Evolutionary conservation across 495 filamentous ascomycete genomes (phyloP), one percentile per base, ranked within the genome.

Genomic region (Penicillium pancosmium): DNA sequence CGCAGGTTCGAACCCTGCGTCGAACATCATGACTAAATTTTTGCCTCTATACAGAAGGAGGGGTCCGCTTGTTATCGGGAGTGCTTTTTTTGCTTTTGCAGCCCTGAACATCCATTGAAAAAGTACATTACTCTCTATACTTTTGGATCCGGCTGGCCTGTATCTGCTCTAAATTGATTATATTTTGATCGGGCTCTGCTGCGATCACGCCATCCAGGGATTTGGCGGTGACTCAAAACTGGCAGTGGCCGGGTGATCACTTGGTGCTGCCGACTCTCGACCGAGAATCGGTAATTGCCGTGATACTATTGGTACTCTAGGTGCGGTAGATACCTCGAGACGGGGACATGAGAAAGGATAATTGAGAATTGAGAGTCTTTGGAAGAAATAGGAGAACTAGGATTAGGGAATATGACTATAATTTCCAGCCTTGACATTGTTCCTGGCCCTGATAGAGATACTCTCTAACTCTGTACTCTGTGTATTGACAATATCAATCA

Each of bases 1-100:
- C 63, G 62, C 62, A 65, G 66, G 66, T 68, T 68, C 66, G 66
- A 68, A 65, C 66, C 66, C 66, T 65, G 62, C 62, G 56, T 65
- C 57, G 62, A 64, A 59, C 65, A 61, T 7, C 3, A 23, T 23
- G 2, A 23, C 3, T 4, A 23, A 23, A 0, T 23, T 23, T 23
- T 23, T 23, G 23, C 19, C 19, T 21, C 19, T 21, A 21, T 21
- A 21, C 2, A 21, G 19, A 2, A 21, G 19, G 19, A 21, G 19
- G n/a, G n/a, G n/a, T n/a, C n/a, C n/a, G 19, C 19, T 21, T 44
- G n/a, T 34, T 44, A 16, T 38, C 4, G 25, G 3, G 49, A 40
- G 15, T 2, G 5, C 46, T 52, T 40, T 47, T 58, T 44, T 44
- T 58, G n/a, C 36, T 54, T 54, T 19, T 44, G 41, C 41, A n/a